Percentiles rank a stretch among this genome's conserved stretches.
These are phyloP conservation scores for Triangularia verruculosa DNA, from an alignment of 2,329 filamentous ascomycete species.

Conservation along the genomic window DNA sequence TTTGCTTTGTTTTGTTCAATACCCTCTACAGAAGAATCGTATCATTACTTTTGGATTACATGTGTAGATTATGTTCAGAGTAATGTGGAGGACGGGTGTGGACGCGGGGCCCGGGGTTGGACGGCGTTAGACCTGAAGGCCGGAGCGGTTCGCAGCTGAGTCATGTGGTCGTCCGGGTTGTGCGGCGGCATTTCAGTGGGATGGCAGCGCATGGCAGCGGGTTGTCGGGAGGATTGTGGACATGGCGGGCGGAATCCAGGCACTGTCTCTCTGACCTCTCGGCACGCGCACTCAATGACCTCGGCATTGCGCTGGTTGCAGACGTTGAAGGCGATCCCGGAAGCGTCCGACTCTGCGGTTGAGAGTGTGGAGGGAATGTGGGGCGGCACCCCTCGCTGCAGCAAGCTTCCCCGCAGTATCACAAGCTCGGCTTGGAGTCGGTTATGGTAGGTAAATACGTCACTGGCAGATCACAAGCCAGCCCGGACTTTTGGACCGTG, in stretches of 20 bases:
- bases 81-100: not conserved
- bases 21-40: constrained; percentile 8
- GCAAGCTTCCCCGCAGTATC: constrained; percentile 49
- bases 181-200: constrained; percentile 5
- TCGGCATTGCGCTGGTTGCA: constrained; percentile 18
- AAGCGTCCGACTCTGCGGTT: constrained; percentile 23
- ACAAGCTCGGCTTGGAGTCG: constrained; percentile 56
- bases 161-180: not conserved
- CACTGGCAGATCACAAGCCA: constrained; percentile 34
- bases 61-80: not conserved
- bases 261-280: constrained; percentile 5
- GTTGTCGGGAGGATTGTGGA: not conserved
- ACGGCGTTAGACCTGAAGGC: not conserved
- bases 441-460: constrained; percentile 38
- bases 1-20: constrained; percentile 2
- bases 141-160: constrained; percentile 1
- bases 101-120: not conserved
- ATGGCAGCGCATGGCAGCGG: not conserved
- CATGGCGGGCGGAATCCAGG: not conserved
- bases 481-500: not conserved
- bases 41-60: not conserved
- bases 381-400: constrained; percentile 6
- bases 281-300: constrained; percentile 17
- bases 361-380: constrained; percentile 8
- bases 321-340: constrained; percentile 17